Base-by-base conservation (phyloP, 768 basidiomycete species). In the Pleurotus tuoliensis region DNA sequence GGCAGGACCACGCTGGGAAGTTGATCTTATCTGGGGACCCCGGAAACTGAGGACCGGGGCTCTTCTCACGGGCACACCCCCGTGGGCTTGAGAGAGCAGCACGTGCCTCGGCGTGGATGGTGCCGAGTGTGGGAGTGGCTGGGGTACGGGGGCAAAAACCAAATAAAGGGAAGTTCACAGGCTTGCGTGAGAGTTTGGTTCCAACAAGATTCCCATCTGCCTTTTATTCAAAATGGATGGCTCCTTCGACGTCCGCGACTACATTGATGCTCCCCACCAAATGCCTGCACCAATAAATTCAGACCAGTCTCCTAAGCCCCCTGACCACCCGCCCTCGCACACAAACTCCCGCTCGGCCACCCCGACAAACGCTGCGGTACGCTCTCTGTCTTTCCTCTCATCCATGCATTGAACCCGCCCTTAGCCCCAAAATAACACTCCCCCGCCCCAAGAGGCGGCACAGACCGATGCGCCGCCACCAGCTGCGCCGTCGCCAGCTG, bases 371-470 rank as follows among this genome's bases (percentile, higher is more conserved):
- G 40, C 60, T 37, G 61, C 55, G 55, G 59, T 66, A 56, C 63
- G 63, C 50, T 59, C 58, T 50, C 47, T 48, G 61, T 64, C 56
- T 62, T 63, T 69, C 30, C 5, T 66, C 60, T 61, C 65, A 63
- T 52, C 47, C 55, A 58, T 63, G 61, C 16, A 16, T 9, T 38
- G 38, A 20, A 41, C 39, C 37, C 30, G 37, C 49, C 16, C 11
- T 64, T 67, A 68, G 67, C 68, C 68, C 41, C 39, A 64, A 49
- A 66, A 61, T 63, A 66, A 62, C 57, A 68, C 57, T 47, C 47
- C 70, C 48, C 47, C 69, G 49, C 61, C 65, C 49, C 60, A 66
- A 44, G 60, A 53, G 22, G 56, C 61, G 52, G 47, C 46, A 37
- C 61, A 48, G 24, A 52, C 50, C 34, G 62, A 59, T 47, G 55